A percentile compares a stretch with the other conserved stretches of the same genome.
Conservation (phyloP, 108 stramenopile genomes). For the Stephanodiscus triporus region DNA sequence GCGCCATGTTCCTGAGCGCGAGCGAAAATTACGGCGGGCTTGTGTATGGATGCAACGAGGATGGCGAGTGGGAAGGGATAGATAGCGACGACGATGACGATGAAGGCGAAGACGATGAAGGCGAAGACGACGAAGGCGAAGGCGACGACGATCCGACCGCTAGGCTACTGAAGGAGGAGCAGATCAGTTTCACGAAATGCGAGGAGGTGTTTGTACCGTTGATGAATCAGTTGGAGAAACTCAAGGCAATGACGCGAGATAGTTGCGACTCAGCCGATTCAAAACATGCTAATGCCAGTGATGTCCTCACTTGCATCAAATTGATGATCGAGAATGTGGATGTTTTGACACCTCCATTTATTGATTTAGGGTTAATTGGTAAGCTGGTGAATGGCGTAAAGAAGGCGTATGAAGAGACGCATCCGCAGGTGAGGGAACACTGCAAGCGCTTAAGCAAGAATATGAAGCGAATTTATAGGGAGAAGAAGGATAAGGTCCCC, state of each 20-base stretch:
- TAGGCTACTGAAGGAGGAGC: constrained; percentile 1
- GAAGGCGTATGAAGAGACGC: not conserved
- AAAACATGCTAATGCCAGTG: not conserved
- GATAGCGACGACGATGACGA: constrained; percentile 11
- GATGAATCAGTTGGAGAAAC: not conserved
- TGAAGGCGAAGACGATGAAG: not conserved
- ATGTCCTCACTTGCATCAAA: not conserved
- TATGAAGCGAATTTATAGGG: not conserved
- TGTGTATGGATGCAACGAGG: constrained; percentile 18
- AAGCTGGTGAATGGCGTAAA: not conserved
- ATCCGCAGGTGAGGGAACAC: not conserved
- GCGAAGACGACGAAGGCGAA: not conserved
- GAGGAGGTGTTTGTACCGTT: constrained; percentile 1
- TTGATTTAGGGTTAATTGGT: not conserved
- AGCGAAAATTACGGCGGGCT: not conserved
- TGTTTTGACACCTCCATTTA: not conserved
- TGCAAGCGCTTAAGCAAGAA: not conserved
- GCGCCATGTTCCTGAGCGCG: constrained; percentile 10
- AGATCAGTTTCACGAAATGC: not conserved
- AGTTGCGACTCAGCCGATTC: not conserved
- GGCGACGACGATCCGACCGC: not conserved
- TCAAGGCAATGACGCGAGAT: not conserved
- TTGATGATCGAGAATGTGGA: not conserved
- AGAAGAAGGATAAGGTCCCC: not conserved
- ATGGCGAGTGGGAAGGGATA: not conserved